Evolutionary conservation across 371 early-diverging fungal species (phyloP), one percentile per base, ranked within the genome.

Genomic region (Mortierella sp.): DNA sequence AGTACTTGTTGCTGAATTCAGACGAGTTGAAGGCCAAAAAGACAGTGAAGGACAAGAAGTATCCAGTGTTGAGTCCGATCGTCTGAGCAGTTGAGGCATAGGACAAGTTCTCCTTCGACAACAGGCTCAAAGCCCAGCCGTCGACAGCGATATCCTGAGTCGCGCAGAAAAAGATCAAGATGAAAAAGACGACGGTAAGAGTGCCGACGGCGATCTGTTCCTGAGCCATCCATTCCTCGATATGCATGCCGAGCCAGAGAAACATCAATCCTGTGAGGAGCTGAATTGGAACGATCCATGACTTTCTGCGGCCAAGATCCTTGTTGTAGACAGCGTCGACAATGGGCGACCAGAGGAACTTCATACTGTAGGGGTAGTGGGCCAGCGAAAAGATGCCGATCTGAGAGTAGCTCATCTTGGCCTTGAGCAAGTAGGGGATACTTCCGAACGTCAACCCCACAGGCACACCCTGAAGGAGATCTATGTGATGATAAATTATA

Each of bases 121-220:
- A 88, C 35, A 99, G 88, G 0, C 97, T 98, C 74, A 99, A 87
- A 3, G 99, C 99, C 99, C 99, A 99, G 10, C 96, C 99, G 84
- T 99, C 99, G 6, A 99, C 99, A 21, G 99, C 99, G 85, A 99
- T 98, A 83, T 99, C 99, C 89, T 99, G 99, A 0, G 99, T 99
- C 0, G 99, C 99, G 78, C 97, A 95, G 71, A 99, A 94, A 80
- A 99, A 96, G 43, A 99, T 97, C 18, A 97, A 92, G 2, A 91
- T 75, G 49, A 96, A 87, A 74, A 96, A 97, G 11, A 95, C 87
- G n/a, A 90, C 88, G 0, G 95, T 96, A 56, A 97, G 84, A 48
- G 90, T 87, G 60, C 93, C 89, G 51, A 97, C 91, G 48, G 95
- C 92, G 1, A 93, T 88, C 74, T 90, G 87, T 14, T 93, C 90